Percentiles rank a stretch among this genome's conserved stretches.
These are phyloP conservation scores for Copromyces sp. DNA, from an alignment of 495 filamentous ascomycete genomes.

Conservation along the genomic window DNA sequence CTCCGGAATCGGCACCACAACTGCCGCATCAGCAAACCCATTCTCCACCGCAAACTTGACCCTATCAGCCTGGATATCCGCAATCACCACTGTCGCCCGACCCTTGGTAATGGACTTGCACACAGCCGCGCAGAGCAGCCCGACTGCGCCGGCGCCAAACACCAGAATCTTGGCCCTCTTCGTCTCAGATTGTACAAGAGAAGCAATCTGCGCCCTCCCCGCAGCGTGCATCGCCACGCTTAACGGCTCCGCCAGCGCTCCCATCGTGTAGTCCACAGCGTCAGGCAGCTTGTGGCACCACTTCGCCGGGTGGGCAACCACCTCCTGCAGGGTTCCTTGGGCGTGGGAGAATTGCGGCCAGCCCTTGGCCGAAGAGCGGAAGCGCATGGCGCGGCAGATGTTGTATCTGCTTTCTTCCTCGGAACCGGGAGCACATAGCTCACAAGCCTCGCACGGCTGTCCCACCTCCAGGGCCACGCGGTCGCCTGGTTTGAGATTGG, in stretches of 20 bases:
- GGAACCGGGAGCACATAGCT: slow-evolving; percentile 37
- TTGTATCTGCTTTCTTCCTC: slow-evolving; percentile 58
- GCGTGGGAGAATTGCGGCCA: slow-evolving; percentile 52
- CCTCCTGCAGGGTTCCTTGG: slow-evolving; percentile 74
- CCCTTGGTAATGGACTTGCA: slow-evolving; percentile 32
- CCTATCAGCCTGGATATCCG: slow-evolving; percentile 66
- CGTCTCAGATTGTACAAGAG: background rate
- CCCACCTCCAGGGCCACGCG: slow-evolving; percentile 76
- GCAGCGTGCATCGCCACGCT: slow-evolving; percentile 71
- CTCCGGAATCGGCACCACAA: slow-evolving; percentile 44
- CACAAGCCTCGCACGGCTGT: slow-evolving; percentile 64
- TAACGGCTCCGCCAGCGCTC: slow-evolving; percentile 70
- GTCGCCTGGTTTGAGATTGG: slow-evolving; percentile 46
- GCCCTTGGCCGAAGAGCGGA: slow-evolving; percentile 65
- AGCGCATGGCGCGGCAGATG: slow-evolving; percentile 70
- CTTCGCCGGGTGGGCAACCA: slow-evolving; percentile 62
- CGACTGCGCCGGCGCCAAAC: slow-evolving; percentile 75
- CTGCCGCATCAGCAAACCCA: slow-evolving; percentile 52
- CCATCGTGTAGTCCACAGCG: slow-evolving; percentile 51
- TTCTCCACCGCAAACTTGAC: slow-evolving; percentile 62
- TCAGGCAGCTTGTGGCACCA: slow-evolving; percentile 63
- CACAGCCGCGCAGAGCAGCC: slow-evolving; percentile 61
- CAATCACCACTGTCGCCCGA: slow-evolving; percentile 47
- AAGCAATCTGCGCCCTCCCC: slow-evolving; percentile 25
- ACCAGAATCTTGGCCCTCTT: slow-evolving; percentile 48